Percentiles rank a stretch among this genome's conserved stretches.
Evolutionary conservation across 2,329 filamentous ascomycete species (phyloP).

Genomic region (Colletotrichum higginsianum): DNA sequence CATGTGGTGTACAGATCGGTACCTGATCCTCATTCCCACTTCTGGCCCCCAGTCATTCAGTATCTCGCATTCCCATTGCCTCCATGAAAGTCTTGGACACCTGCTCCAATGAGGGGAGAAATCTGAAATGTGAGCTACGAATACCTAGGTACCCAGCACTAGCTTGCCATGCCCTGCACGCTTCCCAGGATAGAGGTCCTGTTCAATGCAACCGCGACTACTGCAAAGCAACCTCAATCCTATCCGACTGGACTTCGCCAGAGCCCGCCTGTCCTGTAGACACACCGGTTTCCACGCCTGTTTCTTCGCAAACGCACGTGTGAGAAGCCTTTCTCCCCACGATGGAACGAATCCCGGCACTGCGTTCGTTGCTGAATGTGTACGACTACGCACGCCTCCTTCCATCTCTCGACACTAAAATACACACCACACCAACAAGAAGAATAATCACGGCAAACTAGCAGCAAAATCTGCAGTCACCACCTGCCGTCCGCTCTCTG

Average conservation of each 20-base stretch:
- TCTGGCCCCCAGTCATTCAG: not conserved
- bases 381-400: not conserved
- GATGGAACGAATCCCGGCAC: conserved; percentile 2
- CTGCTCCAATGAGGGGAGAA: conserved; percentile 12
- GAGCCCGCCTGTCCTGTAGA: conserved; percentile 8
- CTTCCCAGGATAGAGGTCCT: conserved; percentile 2
- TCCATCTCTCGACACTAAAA: not conserved
- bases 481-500: too few species aligned
- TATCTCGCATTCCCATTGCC: not conserved
- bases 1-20: not conserved
- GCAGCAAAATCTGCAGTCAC: not conserved
- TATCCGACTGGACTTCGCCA: not conserved
- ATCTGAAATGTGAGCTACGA: conserved; percentile 4
- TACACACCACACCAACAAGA: not conserved
- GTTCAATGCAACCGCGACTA: conserved; percentile 4
- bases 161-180: not conserved
- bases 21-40: conserved; percentile 3
- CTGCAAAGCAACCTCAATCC: conserved; percentile 8
- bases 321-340: conserved; percentile 5
- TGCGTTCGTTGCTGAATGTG: conserved; percentile 4
- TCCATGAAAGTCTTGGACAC: conserved; percentile 11
- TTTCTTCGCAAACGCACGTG: conserved; percentile 12
- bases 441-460: not conserved
- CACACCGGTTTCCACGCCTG: conserved; percentile 1
- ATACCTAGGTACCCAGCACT: not conserved